These are phyloP conservation scores for Sugiyamaella grinbergsii DNA, from an alignment of 1,139 yeast genomes.

Conservation along the genomic window DNA sequence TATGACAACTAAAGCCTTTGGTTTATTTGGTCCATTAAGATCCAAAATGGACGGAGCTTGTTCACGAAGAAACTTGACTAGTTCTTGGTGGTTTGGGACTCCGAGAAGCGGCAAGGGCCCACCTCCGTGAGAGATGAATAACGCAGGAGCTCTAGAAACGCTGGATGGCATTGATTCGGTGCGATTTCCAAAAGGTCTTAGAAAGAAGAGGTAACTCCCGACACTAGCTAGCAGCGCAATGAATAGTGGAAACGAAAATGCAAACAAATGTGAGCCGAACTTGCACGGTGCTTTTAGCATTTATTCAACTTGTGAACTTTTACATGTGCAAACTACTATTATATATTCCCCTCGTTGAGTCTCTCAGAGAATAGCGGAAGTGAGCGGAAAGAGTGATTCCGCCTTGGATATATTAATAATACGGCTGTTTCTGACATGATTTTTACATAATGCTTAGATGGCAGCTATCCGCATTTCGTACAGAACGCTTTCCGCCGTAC, in stretches of 20 bases:
- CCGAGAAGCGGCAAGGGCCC: conserved; percentile 24
- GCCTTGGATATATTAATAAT: neutral
- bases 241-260: neutral
- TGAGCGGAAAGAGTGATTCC: too few species aligned
- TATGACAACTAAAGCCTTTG: conserved; percentile 20
- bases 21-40: conserved; percentile 16
- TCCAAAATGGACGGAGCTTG: conserved; percentile 17
- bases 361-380: too few species aligned
- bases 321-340: neutral
- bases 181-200: neutral
- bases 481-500: too few species aligned
- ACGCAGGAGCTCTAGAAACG: conserved; percentile 18
- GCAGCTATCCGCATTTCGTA: neutral
- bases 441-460: conserved; percentile 1
- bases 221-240: neutral
- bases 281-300: conserved; percentile 5
- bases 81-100: conserved; percentile 20
- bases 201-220: neutral
- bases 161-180: neutral
- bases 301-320: neutral
- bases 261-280: too few species aligned
- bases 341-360: too few species aligned
- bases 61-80: conserved; percentile 14
- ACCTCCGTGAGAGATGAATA: conserved; percentile 24
- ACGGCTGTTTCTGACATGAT: neutral